Evolutionary conservation across 305 asterid genomes (phyloP), one percentile per base, ranked within the genome.

Genomic region (Fraxinus latifolia): DNA sequence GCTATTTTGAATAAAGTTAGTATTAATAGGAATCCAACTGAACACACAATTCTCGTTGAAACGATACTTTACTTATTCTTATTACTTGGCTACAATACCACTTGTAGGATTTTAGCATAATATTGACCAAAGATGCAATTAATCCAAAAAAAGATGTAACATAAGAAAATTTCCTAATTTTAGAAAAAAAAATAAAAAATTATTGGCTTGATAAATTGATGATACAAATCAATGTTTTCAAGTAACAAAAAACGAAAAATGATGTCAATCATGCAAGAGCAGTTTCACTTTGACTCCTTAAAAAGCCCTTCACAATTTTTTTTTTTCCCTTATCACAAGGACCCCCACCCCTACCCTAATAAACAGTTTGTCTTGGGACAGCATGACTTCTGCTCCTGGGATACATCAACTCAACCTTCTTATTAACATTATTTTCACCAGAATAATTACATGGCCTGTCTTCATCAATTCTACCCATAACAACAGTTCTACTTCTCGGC

Each of bases 381-480:
- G 89, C 93, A 74, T 92, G 87, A 73, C 93, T 92, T 83, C 87
- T 91, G 73, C 97, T 93, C 37, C 97, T 90, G 0, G 91, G 90
- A 68, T 84, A 91, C 77, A 77, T 84, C 25, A 81, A 50, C 7
- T 86, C 83, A 3, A 73, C 81, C 37, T 87, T 88, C 29, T 32
- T 67, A 1, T 67, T 74, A 68, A 29, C 53, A 33, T 19, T 77
- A 29, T 87, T 87, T 12, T 87, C 94, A 0, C 86, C 93, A 53
- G 85, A 87, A 82, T 83, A 85, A 78, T 74, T 80, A 42, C 53
- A 75, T 0, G 97, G 90, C 12, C 82, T 85, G 0, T 93, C 97
- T 37, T 93, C 97, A 75, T 93, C 97, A 27, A 93, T 93, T 68
- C 88, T 90, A 0, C 92, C 94, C 97, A 93, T 93, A 0, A 88